Evolutionary conservation across 805 yeast species (phyloP), one percentile per base, ranked within the genome.

Genomic region (Ogataea glucozyma): DNA sequence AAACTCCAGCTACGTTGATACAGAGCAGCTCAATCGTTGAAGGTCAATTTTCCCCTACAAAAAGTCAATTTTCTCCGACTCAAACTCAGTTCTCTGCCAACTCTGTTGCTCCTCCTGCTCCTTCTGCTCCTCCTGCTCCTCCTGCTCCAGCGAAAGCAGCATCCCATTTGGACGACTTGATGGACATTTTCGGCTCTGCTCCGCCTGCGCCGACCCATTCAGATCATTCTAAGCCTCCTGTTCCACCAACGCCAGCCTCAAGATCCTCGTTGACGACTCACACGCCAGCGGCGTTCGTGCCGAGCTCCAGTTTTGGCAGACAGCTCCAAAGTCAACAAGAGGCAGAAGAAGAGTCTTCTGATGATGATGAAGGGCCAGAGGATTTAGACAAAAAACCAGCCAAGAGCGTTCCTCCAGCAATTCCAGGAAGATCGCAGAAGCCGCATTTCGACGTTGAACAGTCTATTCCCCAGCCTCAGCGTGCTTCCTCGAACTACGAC

Each of bases 231-330:
- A 43, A 27, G 33, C 47, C 54, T 8, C 40, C 47, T 11, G 52
- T 47, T 6, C 52, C 53, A 5, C 73, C 75, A 8, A 58, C 71
- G 7, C 52, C 68, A 3, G 47, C 60, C 7, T 54, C 69, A 12
- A 45, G 62, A 22, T 32, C 57, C 10, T 14, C 26, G 3, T 17
- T 29, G 4, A 18, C 30, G 4, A 14, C 29, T 8, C 38, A 34
- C 38, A 34, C 27, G 4, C 14, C 38, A 2, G 13, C 60, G 11
- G 48, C 67, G 32, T 91, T 90, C 66, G 84, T 78, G 41, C 97
- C 97, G 26, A 74, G 89, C 13, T 88, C 97, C 0, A 66, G 76
- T 9, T 91, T 90, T 70, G 98, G 98, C 23, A 96, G 85, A 65
- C 75, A 75, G 26, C 72, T 90, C 27, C 57, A 73, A 41, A 56